Conservation (phyloP, 2,329 filamentous ascomycete species). For the Aspergillus ruber region DNA sequence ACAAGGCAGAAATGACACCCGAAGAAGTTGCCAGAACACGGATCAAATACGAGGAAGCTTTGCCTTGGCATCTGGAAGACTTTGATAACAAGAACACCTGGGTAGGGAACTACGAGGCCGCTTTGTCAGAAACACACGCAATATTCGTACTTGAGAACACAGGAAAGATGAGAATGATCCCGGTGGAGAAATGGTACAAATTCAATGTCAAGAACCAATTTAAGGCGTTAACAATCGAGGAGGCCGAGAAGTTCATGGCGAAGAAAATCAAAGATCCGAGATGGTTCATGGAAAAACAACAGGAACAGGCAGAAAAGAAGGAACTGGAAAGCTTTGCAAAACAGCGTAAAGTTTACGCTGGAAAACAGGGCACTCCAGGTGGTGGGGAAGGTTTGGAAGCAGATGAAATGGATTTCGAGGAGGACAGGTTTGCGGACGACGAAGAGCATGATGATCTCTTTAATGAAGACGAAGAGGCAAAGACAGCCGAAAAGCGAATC, state of each 20-base stretch:
- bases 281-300: conserved; percentile 67
- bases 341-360: conserved; percentile 41
- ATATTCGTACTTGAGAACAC: conserved; percentile 70
- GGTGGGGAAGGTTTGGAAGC: conserved; percentile 50
- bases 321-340: conserved; percentile 52
- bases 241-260: conserved; percentile 76
- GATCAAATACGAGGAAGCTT: conserved; percentile 81
- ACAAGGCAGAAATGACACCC: conserved; percentile 68
- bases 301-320: conserved; percentile 48
- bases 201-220: conserved; percentile 52
- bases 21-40: conserved; percentile 62
- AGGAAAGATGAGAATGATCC: conserved; percentile 72
- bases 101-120: conserved; percentile 85
- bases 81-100: conserved; percentile 92
- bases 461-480: conserved; percentile 75
- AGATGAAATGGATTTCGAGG: conserved; percentile 62
- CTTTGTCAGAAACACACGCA: conserved; percentile 72
- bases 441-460: conserved; percentile 73
- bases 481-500: conserved; percentile 64
- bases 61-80: conserved; percentile 96
- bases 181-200: conserved; percentile 93
- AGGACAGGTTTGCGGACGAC: conserved; percentile 76
- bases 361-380: conserved; percentile 39
- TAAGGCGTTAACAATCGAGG: conserved; percentile 69
- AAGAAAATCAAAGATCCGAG: conserved; percentile 69